Evolutionary conservation across 306 rosid genomes (phyloP), one percentile per base, ranked within the genome.

Genomic region (Purshia tridentata): DNA sequence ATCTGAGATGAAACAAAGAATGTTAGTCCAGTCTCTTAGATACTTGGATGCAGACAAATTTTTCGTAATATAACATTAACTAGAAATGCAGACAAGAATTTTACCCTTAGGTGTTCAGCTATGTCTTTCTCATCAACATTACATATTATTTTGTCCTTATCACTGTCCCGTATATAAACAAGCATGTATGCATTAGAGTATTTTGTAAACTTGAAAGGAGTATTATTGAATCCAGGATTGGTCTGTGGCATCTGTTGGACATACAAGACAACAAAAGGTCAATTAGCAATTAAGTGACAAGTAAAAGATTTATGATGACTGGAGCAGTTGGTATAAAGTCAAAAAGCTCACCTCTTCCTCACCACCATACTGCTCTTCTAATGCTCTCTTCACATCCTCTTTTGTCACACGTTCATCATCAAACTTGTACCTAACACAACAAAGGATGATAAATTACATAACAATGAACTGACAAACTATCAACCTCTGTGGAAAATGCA

Each of bases 131-230:
- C 97, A 68, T 89, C 97, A 74, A 93, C 97, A 40, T 90, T 79
- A 79, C 96, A 93, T 62, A 93, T 90, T 71, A 93, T 89, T 72
- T 87, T 93, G 58, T 93, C 98, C 78, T 83, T 93, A 84, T 91
- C 98, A 78, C 88, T 85, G 69, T 91, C 97, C 40, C 98, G 91
- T 59, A 93, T 87, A 77, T 93, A 93, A 42, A 93, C 97, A 82
- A 93, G 98, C 97, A 93, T 93, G 76, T 93, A 93, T 1, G 97
- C 98, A 76, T 93, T 93, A 7, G 98, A 93, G 83, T 85, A 82
- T 77, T 91, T 91, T 22, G 98, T 91, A 80, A 91, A 93, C 80
- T 93, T 93, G 73, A 91, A 88, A 65, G 97, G 92, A 64, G 96
- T 79, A 72, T 89, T 87, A 82, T 93, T 89, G 78, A 91, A 91